A percentile compares a stretch with the other conserved stretches of the same genome.
Evolutionary conservation across 2,329 filamentous ascomycete species (phyloP).

Genomic region (Lomentospora prolificans): DNA sequence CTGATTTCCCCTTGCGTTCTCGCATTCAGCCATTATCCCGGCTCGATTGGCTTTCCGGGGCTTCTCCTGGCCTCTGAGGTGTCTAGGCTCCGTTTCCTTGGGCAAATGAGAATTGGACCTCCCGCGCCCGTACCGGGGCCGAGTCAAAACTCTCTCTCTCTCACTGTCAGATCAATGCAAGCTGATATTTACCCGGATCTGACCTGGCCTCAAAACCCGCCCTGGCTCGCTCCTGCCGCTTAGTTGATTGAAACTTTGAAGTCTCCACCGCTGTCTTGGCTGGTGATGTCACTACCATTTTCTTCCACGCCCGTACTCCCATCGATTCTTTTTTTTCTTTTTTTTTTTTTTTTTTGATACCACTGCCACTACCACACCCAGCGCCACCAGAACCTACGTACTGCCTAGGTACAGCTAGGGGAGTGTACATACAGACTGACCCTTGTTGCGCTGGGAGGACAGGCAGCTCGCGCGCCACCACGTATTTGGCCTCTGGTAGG

Average conservation of each 20-base stretch:
- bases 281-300: slow-evolving; percentile 5
- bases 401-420: neutral
- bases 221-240: neutral
- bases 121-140: neutral
- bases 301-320: neutral
- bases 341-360: neutral
- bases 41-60: neutral
- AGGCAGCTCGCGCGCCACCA: neutral
- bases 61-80: neutral
- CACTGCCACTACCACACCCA: too few species aligned
- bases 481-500: neutral
- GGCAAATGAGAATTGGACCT: neutral
- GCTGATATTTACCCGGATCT: slow-evolving; percentile 9
- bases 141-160: neutral
- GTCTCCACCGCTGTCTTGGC: slow-evolving; percentile 5
- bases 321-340: neutral
- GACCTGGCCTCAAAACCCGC: neutral
- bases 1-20: neutral
- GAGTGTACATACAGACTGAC: neutral
- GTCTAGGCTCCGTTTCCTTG: neutral
- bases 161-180: slow-evolving; percentile 3
- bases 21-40: neutral
- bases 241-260: neutral
- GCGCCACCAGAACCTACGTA: too few species aligned
- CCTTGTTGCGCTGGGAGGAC: neutral